Conservation (phyloP, 441 rosid genomes). For the Pelargonium citronellum region DNA sequence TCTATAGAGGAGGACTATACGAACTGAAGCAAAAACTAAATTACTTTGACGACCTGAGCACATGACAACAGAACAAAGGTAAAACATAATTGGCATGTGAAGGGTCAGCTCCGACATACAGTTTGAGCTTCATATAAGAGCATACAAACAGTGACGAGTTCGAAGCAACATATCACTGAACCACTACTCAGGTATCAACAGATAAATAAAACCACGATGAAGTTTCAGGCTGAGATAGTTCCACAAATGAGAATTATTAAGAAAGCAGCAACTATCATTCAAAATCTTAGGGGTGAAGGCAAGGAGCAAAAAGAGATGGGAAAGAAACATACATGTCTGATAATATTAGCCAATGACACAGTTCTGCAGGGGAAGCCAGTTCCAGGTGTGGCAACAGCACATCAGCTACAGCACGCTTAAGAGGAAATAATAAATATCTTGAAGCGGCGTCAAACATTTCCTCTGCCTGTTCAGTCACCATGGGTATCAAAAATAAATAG, state of each 20-base stretch:
- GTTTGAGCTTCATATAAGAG: background rate
- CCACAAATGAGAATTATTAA: background rate
- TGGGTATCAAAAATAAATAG: conserved; percentile 15
- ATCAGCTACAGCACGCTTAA: conserved; percentile 95
- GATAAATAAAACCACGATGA: background rate
- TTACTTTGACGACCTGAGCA: background rate
- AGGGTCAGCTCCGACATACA: background rate
- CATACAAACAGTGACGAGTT: background rate
- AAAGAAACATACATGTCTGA: conserved; percentile 69
- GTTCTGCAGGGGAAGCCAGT: conserved; percentile 67
- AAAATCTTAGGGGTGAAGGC: conserved; percentile 13
- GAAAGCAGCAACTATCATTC: background rate
- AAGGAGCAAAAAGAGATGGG: background rate
- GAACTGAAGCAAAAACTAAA: no score
- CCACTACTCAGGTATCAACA: background rate
- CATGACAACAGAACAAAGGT: background rate
- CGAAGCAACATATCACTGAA: background rate
- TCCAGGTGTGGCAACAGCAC: conserved; percentile 76
- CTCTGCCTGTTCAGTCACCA: conserved; percentile 56
- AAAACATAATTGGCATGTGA: background rate
- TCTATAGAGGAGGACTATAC: no score
- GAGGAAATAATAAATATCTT: conserved; percentile 82
- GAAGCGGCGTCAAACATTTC: conserved; percentile 96
- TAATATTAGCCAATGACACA: conserved; percentile 81
- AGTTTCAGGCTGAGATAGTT: background rate